These are phyloP conservation scores for Starmerella davenportii DNA, from an alignment of 805 yeast genomes.

Conservation along the genomic window DNA sequence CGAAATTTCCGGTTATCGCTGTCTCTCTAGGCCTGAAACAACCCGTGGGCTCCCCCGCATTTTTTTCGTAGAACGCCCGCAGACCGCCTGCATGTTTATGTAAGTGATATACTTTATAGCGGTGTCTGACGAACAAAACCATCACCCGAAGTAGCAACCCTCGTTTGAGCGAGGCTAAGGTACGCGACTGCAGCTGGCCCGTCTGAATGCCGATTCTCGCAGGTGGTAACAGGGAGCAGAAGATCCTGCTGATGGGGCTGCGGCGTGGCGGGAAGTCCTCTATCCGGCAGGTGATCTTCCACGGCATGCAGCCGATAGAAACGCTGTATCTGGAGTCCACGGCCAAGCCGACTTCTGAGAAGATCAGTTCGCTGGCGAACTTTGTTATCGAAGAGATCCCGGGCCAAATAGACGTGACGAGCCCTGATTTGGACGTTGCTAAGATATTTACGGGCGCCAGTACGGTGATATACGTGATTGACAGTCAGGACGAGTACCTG, in stretches of 20 bases:
- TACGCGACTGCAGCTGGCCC: no score
- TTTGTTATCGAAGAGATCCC: conserved; percentile 86
- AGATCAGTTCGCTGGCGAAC: conserved; percentile 66
- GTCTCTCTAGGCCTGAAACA: no score
- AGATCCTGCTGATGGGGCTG: conserved; percentile 63
- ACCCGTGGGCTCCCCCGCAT: no score
- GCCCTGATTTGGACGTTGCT: conserved; percentile 58
- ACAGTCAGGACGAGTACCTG: conserved; percentile 85
- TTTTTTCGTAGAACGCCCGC: no score
- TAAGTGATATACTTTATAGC: no score
- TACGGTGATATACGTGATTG: conserved; percentile 84
- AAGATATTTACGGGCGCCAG: conserved; percentile 66
- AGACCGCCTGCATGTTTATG: no score
- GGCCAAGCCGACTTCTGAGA: conserved; percentile 71
- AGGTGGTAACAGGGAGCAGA: conserved; percentile 1
- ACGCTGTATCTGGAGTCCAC: conserved; percentile 82
- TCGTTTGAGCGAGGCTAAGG: no score
- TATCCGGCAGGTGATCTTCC: conserved; percentile 87
- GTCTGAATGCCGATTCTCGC: no score
- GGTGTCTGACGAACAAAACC: no score
- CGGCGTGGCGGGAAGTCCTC: conserved; percentile 74
- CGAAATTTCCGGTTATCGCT: no score
- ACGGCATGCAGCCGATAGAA: conserved; percentile 89
- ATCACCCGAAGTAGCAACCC: no score
- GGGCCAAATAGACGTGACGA: conserved; percentile 79